phyloP scores from a whole-genome alignment of 2,329 filamentous ascomycete species.

The Nemania sp. region DNA sequence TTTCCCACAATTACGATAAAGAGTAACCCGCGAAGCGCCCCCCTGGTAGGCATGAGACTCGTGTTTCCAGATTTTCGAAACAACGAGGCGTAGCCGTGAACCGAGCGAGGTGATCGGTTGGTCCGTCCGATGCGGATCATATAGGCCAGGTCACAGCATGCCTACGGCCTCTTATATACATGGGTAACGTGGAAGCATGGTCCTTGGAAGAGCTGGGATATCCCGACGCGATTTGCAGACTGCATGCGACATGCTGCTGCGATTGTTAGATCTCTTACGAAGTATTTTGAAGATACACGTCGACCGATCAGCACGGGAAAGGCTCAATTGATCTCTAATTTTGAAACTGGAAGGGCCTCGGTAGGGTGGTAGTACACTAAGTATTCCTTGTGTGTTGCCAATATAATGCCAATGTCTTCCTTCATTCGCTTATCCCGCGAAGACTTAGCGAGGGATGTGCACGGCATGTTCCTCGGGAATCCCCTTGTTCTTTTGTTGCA shows the following conservation, averaged over 20 bases:
- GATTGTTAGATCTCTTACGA: too few relatives aligned
- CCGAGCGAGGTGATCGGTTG: background rate
- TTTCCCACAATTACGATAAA: background rate
- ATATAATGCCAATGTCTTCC: background rate
- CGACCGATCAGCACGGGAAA: too few relatives aligned
- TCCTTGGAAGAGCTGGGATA: background rate
- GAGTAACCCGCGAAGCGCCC: background rate
- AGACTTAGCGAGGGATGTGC: background rate
- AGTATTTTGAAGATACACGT: too few relatives aligned
- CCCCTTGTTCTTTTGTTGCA: background rate
- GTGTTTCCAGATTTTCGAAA: constrained; percentile 8
- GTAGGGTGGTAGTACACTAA: background rate
- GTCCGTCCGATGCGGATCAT: constrained; percentile 11
- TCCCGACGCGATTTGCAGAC: constrained; percentile 3
- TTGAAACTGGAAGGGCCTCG: background rate
- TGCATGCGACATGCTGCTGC: constrained; percentile 5
- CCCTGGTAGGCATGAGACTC: background rate
- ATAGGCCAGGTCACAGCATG: constrained; percentile 2
- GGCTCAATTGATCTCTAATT: background rate
- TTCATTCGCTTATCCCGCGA: background rate
- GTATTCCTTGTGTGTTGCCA: background rate
- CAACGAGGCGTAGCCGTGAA: constrained; percentile 7
- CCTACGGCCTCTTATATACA: constrained; percentile 3
- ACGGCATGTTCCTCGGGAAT: background rate
- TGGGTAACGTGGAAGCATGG: constrained; percentile 5